Conservation (phyloP, 169 alveolate genomes). For the Hepatocystis sp. region DNA sequence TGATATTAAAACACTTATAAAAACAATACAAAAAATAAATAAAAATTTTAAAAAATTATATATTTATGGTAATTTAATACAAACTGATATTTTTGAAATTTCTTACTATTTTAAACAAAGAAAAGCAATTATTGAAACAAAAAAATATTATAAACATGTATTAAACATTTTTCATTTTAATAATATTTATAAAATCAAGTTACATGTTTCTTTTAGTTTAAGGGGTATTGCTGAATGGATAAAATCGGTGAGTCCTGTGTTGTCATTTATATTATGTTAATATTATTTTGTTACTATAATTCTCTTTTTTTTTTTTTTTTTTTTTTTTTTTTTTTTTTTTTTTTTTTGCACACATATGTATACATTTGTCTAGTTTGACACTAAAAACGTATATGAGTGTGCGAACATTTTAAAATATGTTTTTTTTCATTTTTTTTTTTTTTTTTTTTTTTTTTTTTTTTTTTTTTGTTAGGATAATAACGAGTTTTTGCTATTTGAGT, state of each 20-base stretch:
- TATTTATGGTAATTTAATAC: conserved; percentile 55
- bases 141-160: conserved; percentile 21
- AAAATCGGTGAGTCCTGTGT: conserved; percentile 24
- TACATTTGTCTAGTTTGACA: too few relatives aligned
- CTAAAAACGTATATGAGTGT: too few relatives aligned
- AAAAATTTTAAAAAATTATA: conserved; percentile 39
- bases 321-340: too few relatives aligned
- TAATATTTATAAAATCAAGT: conserved; percentile 33
- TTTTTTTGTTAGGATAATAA: conserved; percentile 14
- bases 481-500: conserved; percentile 22
- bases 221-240: conserved; percentile 18
- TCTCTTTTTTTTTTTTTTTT: too few relatives aligned
- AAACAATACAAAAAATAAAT: conserved; percentile 12
- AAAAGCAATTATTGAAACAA: conserved; percentile 31
- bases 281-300: too few relatives aligned
- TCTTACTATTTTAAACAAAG: conserved; percentile 48
- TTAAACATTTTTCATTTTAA: conserved; percentile 27
- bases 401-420: too few relatives aligned
- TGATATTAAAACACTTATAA: conserved; percentile 28
- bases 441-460: conserved; percentile 5
- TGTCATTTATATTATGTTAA: background rate
- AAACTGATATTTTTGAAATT: conserved; percentile 52
- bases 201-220: conserved; percentile 16
- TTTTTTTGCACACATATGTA: too few relatives aligned
- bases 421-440: too few relatives aligned